phyloP scores from a whole-genome alignment of 2,329 filamentous ascomycete species.

The Colletotrichum theobromicola region DNA sequence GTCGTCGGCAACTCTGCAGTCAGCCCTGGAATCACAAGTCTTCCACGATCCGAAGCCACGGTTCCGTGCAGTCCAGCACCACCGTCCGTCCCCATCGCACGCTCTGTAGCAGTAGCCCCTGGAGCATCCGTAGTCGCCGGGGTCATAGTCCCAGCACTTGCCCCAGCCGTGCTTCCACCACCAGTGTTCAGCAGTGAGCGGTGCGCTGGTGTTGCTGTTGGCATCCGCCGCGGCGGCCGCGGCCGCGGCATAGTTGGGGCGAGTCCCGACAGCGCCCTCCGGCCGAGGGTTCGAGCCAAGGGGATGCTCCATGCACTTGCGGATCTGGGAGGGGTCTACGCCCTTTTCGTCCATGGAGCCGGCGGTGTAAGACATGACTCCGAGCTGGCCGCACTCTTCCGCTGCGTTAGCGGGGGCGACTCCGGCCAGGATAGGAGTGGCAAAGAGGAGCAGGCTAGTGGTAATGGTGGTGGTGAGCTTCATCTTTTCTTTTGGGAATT shows the following conservation, averaged over 20 bases:
- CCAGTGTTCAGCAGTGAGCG: neutral
- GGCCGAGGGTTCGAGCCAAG: neutral
- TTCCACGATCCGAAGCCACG: neutral
- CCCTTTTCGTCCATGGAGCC: neutral
- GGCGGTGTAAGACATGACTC: neutral
- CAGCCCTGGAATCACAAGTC: neutral
- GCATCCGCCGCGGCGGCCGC: neutral
- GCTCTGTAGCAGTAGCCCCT: neutral
- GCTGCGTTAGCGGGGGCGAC: neutral
- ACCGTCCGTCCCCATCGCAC: neutral
- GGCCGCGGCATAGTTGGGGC: neutral
- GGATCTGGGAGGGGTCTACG: neutral
- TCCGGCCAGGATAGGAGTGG: neutral
- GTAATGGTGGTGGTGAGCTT: neutral
- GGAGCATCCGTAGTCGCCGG: neutral
- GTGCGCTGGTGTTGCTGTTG: neutral
- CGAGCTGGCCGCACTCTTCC: conserved; percentile 4
- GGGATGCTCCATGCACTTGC: neutral
- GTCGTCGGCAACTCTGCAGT: neutral
- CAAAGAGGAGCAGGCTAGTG: neutral
- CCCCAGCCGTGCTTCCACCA: neutral
- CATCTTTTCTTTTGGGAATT: neutral
- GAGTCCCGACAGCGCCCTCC: neutral
- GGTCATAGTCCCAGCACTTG: neutral
- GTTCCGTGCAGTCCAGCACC: conserved; percentile 1